These are phyloP conservation scores for Gaertneriomyces sp. DNA, from an alignment of 192 early-diverging fungal species.

Conservation along the genomic window DNA sequence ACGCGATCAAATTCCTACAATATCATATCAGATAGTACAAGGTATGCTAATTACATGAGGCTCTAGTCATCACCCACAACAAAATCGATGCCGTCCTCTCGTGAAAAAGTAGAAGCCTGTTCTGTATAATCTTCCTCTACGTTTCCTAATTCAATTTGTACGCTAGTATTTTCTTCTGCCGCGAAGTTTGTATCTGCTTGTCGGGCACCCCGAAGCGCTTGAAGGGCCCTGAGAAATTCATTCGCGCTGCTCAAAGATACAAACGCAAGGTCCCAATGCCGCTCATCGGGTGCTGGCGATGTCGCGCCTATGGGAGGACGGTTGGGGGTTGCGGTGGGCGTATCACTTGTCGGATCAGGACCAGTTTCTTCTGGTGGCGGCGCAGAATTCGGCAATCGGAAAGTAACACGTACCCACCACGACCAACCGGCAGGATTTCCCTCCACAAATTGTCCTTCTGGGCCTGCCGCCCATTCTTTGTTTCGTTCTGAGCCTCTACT, in stretches of 20 bases:
- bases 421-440: slow-evolving; percentile 46
- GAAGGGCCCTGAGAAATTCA: slow-evolving; percentile 44
- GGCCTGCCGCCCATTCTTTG: slow-evolving; percentile 9
- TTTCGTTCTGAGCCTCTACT: slow-evolving; percentile 7
- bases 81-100: slow-evolving; percentile 26
- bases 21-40: background rate
- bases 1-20: too few relatives aligned
- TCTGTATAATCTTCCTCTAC: slow-evolving; percentile 5
- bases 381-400: slow-evolving; percentile 1
- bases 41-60: background rate
- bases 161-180: background rate
- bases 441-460: slow-evolving; percentile 8
- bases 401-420: slow-evolving; percentile 52
- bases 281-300: slow-evolving; percentile 11
- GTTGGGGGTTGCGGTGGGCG: slow-evolving; percentile 17
- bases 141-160: background rate
- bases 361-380: background rate
- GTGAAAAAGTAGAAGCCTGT: slow-evolving; percentile 1
- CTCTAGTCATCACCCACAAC: slow-evolving; percentile 39
- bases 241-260: slow-evolving; percentile 39
- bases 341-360: background rate
- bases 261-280: slow-evolving; percentile 51
- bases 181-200: slow-evolving; percentile 25
- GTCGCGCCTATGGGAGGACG: slow-evolving; percentile 15
- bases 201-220: slow-evolving; percentile 30